phyloP scores from a whole-genome alignment of 192 early-diverging fungal genomes.

The Coemansia sp. region DNA sequence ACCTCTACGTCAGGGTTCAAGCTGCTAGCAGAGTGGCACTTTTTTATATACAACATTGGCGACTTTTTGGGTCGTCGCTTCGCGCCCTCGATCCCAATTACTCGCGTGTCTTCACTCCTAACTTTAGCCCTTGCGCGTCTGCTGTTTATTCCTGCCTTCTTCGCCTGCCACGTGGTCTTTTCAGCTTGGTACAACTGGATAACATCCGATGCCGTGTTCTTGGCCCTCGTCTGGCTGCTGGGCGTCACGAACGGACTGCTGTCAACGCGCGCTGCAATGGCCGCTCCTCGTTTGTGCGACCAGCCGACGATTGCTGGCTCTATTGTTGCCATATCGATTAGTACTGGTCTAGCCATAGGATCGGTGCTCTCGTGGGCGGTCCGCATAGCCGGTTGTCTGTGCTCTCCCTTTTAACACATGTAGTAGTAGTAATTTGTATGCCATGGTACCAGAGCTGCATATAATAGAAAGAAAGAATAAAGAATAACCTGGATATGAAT shows the following conservation, averaged over 20 bases:
- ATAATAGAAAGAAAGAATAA: slow-evolving; percentile 2
- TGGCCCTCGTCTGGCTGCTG: slow-evolving; percentile 61
- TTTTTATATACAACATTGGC: slow-evolving; percentile 71
- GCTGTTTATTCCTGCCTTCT: slow-evolving; percentile 69
- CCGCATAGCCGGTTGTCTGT: slow-evolving; percentile 43
- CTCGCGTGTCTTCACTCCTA: slow-evolving; percentile 40
- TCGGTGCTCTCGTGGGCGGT: slow-evolving; percentile 58
- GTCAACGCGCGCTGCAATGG: slow-evolving; percentile 69
- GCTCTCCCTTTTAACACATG: slow-evolving; percentile 27
- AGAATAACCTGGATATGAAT: slow-evolving; percentile 7
- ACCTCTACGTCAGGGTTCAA: slow-evolving; percentile 50
- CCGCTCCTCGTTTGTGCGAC: slow-evolving; percentile 37
- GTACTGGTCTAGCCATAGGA: slow-evolving; percentile 70
- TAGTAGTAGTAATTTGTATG: background rate
- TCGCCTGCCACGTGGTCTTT: slow-evolving; percentile 68
- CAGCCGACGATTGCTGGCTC: slow-evolving; percentile 67
- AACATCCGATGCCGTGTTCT: slow-evolving; percentile 42
- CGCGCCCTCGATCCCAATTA: slow-evolving; percentile 42
- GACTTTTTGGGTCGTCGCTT: slow-evolving; percentile 69
- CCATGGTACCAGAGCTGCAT: background rate
- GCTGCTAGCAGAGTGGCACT: slow-evolving; percentile 62
- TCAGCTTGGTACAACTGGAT: slow-evolving; percentile 61
- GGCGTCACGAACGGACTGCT: slow-evolving; percentile 68
- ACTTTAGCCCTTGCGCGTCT: slow-evolving; percentile 57
- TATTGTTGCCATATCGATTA: slow-evolving; percentile 67